These are phyloP conservation scores for Flaveria ramosissima DNA, from an alignment of 129 eudicot species.

Conservation along the genomic window DNA sequence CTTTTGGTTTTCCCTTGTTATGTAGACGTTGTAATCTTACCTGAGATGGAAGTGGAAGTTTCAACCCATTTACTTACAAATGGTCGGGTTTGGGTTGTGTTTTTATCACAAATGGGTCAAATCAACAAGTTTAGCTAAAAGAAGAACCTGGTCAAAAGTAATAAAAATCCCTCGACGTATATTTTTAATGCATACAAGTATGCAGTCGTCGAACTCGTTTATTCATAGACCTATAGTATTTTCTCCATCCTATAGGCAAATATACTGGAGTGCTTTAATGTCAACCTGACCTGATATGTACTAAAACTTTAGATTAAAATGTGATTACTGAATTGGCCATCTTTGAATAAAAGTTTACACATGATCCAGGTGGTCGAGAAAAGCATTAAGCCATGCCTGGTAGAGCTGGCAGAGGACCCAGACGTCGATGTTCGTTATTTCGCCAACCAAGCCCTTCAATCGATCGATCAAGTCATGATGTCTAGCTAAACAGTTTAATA, in stretches of 20 bases:
- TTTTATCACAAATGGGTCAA: not conserved
- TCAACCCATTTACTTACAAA: not conserved
- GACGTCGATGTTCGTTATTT: conserved; percentile 96
- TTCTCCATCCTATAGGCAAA: not conserved
- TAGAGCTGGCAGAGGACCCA: conserved; percentile 94
- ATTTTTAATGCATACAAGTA: not conserved
- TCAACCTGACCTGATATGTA: not conserved
- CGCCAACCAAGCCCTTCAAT: conserved; percentile 92
- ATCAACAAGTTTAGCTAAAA: not conserved
- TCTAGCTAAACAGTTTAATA: conserved; percentile 48
- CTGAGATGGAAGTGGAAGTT: not conserved
- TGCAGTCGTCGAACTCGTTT: not conserved
- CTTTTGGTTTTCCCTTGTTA: not conserved
- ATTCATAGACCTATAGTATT: not conserved
- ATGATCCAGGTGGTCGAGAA: conserved; percentile 77
- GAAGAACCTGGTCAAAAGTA: not conserved
- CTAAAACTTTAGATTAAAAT: not conserved
- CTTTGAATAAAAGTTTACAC: not conserved
- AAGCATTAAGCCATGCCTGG: conserved; percentile 72
- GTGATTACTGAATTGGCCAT: not conserved
- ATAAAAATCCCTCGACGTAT: not conserved
- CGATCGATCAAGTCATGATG: conserved; percentile 86
- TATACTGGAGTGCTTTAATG: not conserved
- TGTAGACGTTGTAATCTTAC: not conserved
- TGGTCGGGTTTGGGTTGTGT: not conserved